Evolutionary conservation across 768 basidiomycete genomes (phyloP), one percentile per base, ranked within the genome.

Genomic region (Cystofilobasidium bisporidii): DNA sequence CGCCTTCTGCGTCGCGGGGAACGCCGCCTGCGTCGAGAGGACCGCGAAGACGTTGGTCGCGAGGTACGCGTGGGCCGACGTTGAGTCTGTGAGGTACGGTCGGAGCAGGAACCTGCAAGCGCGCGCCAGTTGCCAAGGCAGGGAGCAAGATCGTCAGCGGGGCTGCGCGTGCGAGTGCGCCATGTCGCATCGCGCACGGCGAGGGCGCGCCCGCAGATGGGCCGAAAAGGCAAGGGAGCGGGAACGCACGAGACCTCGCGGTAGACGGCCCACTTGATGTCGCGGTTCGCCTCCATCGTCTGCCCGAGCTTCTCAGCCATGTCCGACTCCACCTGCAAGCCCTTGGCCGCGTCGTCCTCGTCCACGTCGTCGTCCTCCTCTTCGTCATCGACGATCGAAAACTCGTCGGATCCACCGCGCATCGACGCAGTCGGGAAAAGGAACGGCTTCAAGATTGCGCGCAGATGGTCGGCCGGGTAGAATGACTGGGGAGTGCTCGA

Each of bases 41-140:
- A 88, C 78, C 3, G 82, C 81, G 59, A 91, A 80, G 1, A 87
- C 74, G 76, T 82, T 82, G 17, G 70, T 47, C 56, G 72, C 58
- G 30, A 72, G 70, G 59, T 62, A 28, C 3, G 70, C 14, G 72
- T 76, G 79, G 76, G 75, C 26, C 2, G 63, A 4, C 5, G 32
- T 22, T 24, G 50, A 18, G 47, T 60, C 3, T 63, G 63, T 28
- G 24, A 69, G 56, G 36, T 50, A 43, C 8, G 68, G 68, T 1
- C 68, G 63, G 32, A 64, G 33, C 58, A 69, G 59, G 38, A 48
- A 50, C 22, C 67, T 68, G 28, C 9, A 24, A 8, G 36, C 17
- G 26, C 6, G n/a, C 24, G 33, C 30, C 2, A 8, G 12, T 8
- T 17, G 53, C 32, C 18, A 15, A 4, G 14, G 26, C 15, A 11